Evolutionary conservation across 768 basidiomycete species (phyloP).

Genomic region (Amanita rubescens): DNA sequence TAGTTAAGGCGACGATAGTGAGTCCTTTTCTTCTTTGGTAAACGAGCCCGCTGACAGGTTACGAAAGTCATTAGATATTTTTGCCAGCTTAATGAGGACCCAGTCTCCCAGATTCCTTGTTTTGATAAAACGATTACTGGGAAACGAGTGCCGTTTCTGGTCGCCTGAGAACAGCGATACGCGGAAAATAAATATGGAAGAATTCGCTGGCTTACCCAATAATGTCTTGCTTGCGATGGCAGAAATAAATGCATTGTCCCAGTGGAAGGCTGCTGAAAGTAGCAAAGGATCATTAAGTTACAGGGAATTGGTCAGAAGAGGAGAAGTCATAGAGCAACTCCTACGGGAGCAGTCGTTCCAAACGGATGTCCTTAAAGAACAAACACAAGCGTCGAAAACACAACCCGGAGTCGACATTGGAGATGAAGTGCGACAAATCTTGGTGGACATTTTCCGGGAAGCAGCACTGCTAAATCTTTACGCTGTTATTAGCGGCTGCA

Average conservation of each 20-base stretch:
- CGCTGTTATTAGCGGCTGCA: constrained; percentile 59
- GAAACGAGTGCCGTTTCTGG: constrained; percentile 42
- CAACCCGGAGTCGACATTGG: constrained; percentile 24
- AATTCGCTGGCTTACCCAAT: constrained; percentile 71
- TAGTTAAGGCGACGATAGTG: constrained; percentile 69
- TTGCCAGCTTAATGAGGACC: constrained; percentile 54
- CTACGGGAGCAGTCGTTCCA: constrained; percentile 39
- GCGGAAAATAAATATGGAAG: constrained; percentile 53
- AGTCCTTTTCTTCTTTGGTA: constrained; percentile 21
- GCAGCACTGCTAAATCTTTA: constrained; percentile 61
- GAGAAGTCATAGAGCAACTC: constrained; percentile 61
- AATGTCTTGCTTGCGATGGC: constrained; percentile 70
- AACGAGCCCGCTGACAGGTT: constrained; percentile 12
- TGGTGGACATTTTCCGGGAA: constrained; percentile 58
- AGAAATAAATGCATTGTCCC: constrained; percentile 62
- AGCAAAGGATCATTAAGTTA: constrained; percentile 62
- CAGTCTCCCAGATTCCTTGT: constrained; percentile 58
- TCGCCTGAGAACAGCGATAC: constrained; percentile 22
- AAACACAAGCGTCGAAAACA: constrained; percentile 21
- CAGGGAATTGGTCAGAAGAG: constrained; percentile 69
- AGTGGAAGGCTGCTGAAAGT: constrained; percentile 65
- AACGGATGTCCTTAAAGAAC: constrained; percentile 24
- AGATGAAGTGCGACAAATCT: constrained; percentile 40
- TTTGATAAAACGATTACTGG: constrained; percentile 62
- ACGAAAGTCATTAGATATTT: constrained; percentile 69